Conservation (phyloP, 1,284 basidiomycete genomes). For the Sphagnurus paluster region DNA sequence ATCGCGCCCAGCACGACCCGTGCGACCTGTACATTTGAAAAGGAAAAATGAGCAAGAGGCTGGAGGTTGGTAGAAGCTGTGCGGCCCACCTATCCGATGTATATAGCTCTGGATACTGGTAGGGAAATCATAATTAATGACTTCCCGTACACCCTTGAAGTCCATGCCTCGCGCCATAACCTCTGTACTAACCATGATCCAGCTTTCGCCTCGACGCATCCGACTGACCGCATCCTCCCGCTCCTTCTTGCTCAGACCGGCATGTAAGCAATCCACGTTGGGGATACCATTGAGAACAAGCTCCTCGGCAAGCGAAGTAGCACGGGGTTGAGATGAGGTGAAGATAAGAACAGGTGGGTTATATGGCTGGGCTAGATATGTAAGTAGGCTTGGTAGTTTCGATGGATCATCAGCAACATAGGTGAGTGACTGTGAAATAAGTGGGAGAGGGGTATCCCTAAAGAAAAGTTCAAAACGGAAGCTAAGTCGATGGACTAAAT, state of each 20-base stretch:
- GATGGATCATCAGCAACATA: slow-evolving; percentile 94
- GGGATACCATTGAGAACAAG: slow-evolving; percentile 81
- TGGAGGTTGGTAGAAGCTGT: slow-evolving; percentile 6
- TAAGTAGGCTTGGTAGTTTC: slow-evolving; percentile 84
- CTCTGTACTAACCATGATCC: slow-evolving; percentile 93
- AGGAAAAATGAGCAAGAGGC: not conserved
- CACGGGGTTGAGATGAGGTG: slow-evolving; percentile 90
- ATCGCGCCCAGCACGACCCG: slow-evolving; percentile 89
- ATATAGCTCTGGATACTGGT: slow-evolving; percentile 93
- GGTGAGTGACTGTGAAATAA: slow-evolving; percentile 84
- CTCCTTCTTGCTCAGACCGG: slow-evolving; percentile 84
- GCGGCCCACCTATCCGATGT: slow-evolving; percentile 80
- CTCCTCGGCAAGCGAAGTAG: slow-evolving; percentile 87
- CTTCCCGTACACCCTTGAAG: slow-evolving; percentile 92
- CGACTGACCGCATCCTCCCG: slow-evolving; percentile 83
- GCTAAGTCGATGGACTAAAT: slow-evolving; percentile 4
- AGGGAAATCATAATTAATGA: slow-evolving; percentile 97
- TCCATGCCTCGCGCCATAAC: slow-evolving; percentile 98
- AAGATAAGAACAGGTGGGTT: slow-evolving; percentile 94
- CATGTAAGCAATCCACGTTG: slow-evolving; percentile 92
- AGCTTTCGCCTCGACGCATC: slow-evolving; percentile 87
- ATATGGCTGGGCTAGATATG: slow-evolving; percentile 82
- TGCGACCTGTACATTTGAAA: slow-evolving; percentile 60
- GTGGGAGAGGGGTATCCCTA: slow-evolving; percentile 85
- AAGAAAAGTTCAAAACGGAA: slow-evolving; percentile 7